These are phyloP conservation scores for Boletus rubescentipes DNA, from an alignment of 768 basidiomycete species.

Conservation along the genomic window DNA sequence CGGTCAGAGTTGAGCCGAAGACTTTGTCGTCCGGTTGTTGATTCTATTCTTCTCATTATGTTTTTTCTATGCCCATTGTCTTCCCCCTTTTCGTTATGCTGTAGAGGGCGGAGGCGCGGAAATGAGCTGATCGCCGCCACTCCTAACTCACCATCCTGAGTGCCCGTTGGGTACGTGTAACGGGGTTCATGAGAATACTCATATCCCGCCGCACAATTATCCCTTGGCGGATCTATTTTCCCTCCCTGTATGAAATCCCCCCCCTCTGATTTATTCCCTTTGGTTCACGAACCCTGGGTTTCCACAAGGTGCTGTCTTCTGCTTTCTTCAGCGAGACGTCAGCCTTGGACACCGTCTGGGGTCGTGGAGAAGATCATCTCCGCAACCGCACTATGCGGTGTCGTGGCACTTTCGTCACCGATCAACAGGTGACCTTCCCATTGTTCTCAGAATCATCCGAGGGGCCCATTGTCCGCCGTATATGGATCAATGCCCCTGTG, in stretches of 20 bases:
- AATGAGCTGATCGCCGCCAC: constrained; percentile 30
- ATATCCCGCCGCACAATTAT: constrained; percentile 6
- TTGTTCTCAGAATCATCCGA: constrained; percentile 9
- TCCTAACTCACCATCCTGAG: constrained; percentile 23
- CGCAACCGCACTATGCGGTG: constrained; percentile 12
- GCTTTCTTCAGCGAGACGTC: not conserved
- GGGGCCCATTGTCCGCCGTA: constrained; percentile 23
- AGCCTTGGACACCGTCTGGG: not conserved
- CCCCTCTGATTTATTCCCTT: constrained; percentile 1
- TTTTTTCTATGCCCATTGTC: constrained; percentile 2
- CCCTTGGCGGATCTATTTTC: constrained; percentile 2
- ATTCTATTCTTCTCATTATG: not conserved
- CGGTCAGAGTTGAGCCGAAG: not conserved
- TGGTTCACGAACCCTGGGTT: not conserved
- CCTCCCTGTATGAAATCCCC: not conserved
- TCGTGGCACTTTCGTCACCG: constrained; percentile 5
- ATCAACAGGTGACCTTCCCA: constrained; percentile 6
- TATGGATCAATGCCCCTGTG: constrained; percentile 12
- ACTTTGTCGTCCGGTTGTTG: not conserved
- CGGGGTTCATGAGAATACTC: constrained; percentile 12
- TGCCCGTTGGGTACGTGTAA: constrained; percentile 6
- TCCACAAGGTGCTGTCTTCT: not conserved
- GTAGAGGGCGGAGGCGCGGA: constrained; percentile 19
- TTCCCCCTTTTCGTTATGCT: constrained; percentile 16
- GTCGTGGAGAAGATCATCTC: constrained; percentile 8